These are phyloP conservation scores for Rhizophagus sp. DNA, from an alignment of 192 early-diverging fungal genomes.

Conservation along the genomic window DNA sequence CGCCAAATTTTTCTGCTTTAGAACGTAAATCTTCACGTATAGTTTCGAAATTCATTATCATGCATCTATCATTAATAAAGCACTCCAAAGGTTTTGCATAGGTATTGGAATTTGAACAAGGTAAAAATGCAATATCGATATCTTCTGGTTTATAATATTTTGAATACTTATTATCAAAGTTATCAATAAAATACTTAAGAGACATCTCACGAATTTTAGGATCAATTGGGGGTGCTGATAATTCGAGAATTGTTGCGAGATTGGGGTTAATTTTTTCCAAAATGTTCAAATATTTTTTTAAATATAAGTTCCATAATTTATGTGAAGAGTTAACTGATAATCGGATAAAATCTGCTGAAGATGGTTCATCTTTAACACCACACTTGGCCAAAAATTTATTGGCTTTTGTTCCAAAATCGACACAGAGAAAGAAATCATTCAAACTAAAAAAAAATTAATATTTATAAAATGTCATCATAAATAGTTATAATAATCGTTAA, in stretches of 20 bases:
- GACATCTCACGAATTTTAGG: slow-evolving; percentile 50
- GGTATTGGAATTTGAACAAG: slow-evolving; percentile 39
- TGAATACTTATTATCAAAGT: slow-evolving; percentile 59
- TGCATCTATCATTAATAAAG: slow-evolving; percentile 58
- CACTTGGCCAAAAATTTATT: slow-evolving; percentile 80
- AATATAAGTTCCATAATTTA: slow-evolving; percentile 61
- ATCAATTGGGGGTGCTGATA: slow-evolving; percentile 40
- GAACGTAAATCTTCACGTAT: slow-evolving; percentile 54
- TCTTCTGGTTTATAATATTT: slow-evolving; percentile 46
- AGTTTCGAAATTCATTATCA: slow-evolving; percentile 68
- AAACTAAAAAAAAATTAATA: slow-evolving; percentile 37
- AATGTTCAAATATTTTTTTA: slow-evolving; percentile 47
- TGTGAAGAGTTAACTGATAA: slow-evolving; percentile 61
- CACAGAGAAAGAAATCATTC: slow-evolving; percentile 52
- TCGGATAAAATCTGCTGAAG: slow-evolving; percentile 67
- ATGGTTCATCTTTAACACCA: slow-evolving; percentile 82
- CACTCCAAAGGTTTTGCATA: slow-evolving; percentile 63
- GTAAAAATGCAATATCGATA: slow-evolving; percentile 63
- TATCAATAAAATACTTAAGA: slow-evolving; percentile 71
- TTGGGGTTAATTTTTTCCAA: slow-evolving; percentile 34
- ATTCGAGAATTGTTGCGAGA: slow-evolving; percentile 36
- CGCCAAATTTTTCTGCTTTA: slow-evolving; percentile 63
- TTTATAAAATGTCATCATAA: no score
- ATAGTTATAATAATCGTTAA: background rate
- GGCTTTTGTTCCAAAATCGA: slow-evolving; percentile 72